Conservation (phyloP, 2,329 filamentous ascomycete genomes). For the Aspergillus flavus region DNA sequence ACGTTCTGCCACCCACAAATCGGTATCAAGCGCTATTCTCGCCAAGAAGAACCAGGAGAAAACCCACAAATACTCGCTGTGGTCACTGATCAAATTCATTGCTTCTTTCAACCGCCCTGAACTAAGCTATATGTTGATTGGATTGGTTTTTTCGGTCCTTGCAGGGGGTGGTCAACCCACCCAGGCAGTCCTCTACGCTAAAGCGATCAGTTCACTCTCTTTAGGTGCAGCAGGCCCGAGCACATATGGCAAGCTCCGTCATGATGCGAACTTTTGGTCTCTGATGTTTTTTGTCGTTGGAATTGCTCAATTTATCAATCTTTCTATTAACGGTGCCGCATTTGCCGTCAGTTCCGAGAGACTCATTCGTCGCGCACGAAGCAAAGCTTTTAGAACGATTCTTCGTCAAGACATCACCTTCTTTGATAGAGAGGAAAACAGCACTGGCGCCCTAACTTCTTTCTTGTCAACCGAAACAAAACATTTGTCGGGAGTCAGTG, state of each 20-base stretch:
- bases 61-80: conserved; percentile 66
- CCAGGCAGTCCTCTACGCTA: conserved; percentile 82
- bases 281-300: conserved; percentile 87
- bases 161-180: conserved; percentile 80
- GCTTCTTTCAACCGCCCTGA: conserved; percentile 77
- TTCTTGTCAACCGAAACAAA: conserved; percentile 90
- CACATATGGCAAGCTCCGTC: conserved; percentile 61
- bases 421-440: conserved; percentile 89
- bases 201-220: conserved; percentile 75
- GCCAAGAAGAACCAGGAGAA: conserved; percentile 56
- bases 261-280: conserved; percentile 81
- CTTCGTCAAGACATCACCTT: conserved; percentile 90
- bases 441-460: conserved; percentile 81
- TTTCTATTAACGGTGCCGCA: conserved; percentile 67
- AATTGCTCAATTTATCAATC: conserved; percentile 70
- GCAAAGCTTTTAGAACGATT: conserved; percentile 81
- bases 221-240: conserved; percentile 46
- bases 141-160: conserved; percentile 72
- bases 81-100: conserved; percentile 77
- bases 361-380: conserved; percentile 79
- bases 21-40: conserved; percentile 70
- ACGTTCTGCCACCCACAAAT: conserved; percentile 54
- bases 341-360: conserved; percentile 88
- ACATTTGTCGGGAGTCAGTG: conserved; percentile 83
- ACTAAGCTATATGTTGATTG: conserved; percentile 70